Evolutionary conservation across 208 protist genomes (phyloP), one percentile per base, ranked within the genome.

Genomic region (Lotmaria passim): DNA sequence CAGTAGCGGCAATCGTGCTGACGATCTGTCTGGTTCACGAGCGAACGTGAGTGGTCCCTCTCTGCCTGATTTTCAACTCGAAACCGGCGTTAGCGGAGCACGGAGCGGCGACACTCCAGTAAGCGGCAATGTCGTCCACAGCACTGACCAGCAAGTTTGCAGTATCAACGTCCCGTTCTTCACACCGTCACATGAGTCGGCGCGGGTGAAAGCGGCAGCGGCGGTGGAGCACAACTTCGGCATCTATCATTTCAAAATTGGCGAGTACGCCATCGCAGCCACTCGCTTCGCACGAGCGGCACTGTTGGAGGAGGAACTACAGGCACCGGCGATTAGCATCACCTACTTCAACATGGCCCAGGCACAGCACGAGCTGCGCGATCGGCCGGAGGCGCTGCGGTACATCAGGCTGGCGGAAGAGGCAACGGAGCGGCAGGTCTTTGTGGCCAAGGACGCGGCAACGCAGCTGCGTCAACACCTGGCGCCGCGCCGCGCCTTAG

Each of bases 281-380:
- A 58, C 75, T 21, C 85, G 81, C 28, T 70, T 95, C 6, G 38
- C 43, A 7, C 69, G 73, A 21, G 76, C 87, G 14, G 76, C 90
- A 34, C 58, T 74, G 38, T 38, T 93, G 21, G 89, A 95, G 63
- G 82, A 88, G 59, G 41, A 75, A 31, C 73, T 91, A 28, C 48
- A 55, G 48, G 82, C 85, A 19, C 61, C 75, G 14, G 90, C 79
- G 14, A 86, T 93, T 31, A 85, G 85, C 38, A 86, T 95, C 39
- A 95, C 90, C 2, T 88, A 88, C 69, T 89, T 95, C 64, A 95
- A 93, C 75, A 66, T 90, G 19, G 90, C 90, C 11, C 86, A 95
- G 62, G 47, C 81, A 2, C 75, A 86, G 59, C 81, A 85, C 69
- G 82, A 79, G 41, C 68, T 79, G 36, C 60, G 34, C 21, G 55